These are phyloP conservation scores for Ramalina intermedia DNA, from an alignment of 495 filamentous ascomycete genomes.

Conservation along the genomic window DNA sequence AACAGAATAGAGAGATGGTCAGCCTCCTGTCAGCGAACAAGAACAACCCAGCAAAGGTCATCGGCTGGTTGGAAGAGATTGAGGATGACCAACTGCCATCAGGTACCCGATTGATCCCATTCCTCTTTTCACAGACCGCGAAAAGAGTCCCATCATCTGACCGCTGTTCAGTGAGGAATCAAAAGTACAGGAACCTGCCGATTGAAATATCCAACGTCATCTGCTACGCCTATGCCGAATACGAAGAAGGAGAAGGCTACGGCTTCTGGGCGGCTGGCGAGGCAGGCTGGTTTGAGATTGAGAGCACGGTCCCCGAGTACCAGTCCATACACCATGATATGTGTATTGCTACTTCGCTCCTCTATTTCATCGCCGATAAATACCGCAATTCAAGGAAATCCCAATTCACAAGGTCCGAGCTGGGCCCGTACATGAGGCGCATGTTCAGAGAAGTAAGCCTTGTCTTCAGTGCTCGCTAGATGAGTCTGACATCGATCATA, in stretches of 20 bases:
- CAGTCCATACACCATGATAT: slow-evolving; percentile 47
- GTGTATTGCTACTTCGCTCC: slow-evolving; percentile 51
- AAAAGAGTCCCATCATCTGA: slow-evolving; percentile 17
- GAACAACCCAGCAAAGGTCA: slow-evolving; percentile 39
- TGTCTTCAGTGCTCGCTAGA: slow-evolving; percentile 10
- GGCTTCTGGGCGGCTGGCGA: slow-evolving; percentile 62
- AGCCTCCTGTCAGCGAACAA: slow-evolving; percentile 39
- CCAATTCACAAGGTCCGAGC: slow-evolving; percentile 3
- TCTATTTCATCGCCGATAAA: slow-evolving; percentile 53
- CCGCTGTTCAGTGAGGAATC: slow-evolving; percentile 27
- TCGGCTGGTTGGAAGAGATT: slow-evolving; percentile 34
- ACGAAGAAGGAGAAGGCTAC: slow-evolving; percentile 36
- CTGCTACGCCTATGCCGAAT: slow-evolving; percentile 56
- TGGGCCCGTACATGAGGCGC: slow-evolving; percentile 4
- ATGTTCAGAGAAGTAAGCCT: slow-evolving; percentile 17
- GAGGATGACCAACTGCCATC: slow-evolving; percentile 29
- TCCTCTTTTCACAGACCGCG: background rate
- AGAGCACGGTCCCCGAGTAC: slow-evolving; percentile 43
- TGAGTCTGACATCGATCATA: background rate
- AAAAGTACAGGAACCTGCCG: slow-evolving; percentile 32
- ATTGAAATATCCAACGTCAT: slow-evolving; percentile 51
- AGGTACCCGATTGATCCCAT: slow-evolving; percentile 17
- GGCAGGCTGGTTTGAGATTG: slow-evolving; percentile 68
- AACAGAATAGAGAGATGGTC: slow-evolving; percentile 33
- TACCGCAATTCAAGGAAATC: slow-evolving; percentile 14